A percentile compares a stretch with the other conserved stretches of the same genome.
Conservation (phyloP, 768 basidiomycete genomes). For the Candolleomyces efflorescens region DNA sequence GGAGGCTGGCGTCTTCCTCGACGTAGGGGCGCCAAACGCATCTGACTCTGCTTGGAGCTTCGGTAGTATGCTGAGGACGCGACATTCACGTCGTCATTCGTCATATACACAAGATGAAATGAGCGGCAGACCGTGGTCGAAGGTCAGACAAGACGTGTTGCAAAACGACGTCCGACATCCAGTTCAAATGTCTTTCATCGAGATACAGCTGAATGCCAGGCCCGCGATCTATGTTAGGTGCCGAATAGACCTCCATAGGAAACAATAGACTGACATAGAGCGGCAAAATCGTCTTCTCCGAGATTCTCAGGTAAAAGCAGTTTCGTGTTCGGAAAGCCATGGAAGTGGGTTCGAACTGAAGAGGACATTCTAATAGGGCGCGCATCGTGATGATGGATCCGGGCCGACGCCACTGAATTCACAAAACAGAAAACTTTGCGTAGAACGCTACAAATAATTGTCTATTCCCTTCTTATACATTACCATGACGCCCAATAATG, state of each 20-base stretch:
- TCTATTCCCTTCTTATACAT: too few relatives aligned
- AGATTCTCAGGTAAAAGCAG: slow-evolving; percentile 79
- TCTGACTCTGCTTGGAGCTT: slow-evolving; percentile 63
- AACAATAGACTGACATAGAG: slow-evolving; percentile 53
- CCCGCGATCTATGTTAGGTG: slow-evolving; percentile 3
- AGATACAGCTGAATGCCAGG: slow-evolving; percentile 59
- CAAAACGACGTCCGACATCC: slow-evolving; percentile 84
- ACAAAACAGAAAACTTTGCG: too few relatives aligned
- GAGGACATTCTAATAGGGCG: neutral
- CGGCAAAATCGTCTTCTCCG: slow-evolving; percentile 68
- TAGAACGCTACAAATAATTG: too few relatives aligned
- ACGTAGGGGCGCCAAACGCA: slow-evolving; percentile 34
- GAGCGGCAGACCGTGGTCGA: slow-evolving; percentile 51
- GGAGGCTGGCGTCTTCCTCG: slow-evolving; percentile 44
- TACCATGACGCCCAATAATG: neutral
- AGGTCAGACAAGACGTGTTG: slow-evolving; percentile 81
- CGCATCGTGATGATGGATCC: neutral
- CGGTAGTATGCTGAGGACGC: slow-evolving; percentile 49
- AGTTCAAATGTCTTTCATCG: slow-evolving; percentile 81
- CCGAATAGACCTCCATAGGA: neutral
- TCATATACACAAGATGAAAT: neutral
- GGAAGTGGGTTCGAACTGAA: neutral
- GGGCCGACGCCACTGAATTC: neutral
- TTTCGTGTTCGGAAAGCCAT: slow-evolving; percentile 76
- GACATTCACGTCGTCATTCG: neutral